Evolutionary conservation across 179 eudicot species (phyloP).

Genomic region (Spergularia azorica): DNA sequence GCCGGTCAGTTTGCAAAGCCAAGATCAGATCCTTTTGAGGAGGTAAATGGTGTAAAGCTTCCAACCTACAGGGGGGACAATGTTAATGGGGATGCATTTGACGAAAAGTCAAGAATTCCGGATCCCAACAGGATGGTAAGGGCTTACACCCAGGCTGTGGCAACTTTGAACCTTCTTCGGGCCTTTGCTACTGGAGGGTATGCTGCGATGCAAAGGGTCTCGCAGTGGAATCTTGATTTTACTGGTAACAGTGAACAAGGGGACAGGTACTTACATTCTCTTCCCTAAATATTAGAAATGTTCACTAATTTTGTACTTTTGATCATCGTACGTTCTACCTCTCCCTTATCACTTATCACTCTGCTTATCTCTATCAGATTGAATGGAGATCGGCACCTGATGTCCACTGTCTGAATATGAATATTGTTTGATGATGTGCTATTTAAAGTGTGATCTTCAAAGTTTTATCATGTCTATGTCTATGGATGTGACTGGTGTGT

Average conservation of each 20-base stretch:
- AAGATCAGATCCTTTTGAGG: slow-evolving; percentile 49
- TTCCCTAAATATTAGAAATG: neutral
- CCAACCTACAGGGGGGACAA: slow-evolving; percentile 54
- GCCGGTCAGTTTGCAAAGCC: slow-evolving; percentile 61
- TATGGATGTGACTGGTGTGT: neutral
- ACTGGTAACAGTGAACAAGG: slow-evolving; percentile 50
- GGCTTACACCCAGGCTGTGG: slow-evolving; percentile 47
- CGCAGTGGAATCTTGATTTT: slow-evolving; percentile 55
- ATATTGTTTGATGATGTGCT: too few species aligned
- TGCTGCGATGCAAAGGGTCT: slow-evolving; percentile 52
- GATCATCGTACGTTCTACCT: too few species aligned
- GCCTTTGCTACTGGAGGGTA: slow-evolving; percentile 56
- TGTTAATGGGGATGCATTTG: slow-evolving; percentile 45
- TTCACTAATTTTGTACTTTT: too few species aligned
- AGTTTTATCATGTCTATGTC: too few species aligned
- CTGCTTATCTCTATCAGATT: too few species aligned
- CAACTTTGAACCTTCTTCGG: slow-evolving; percentile 49
- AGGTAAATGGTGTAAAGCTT: slow-evolving; percentile 50
- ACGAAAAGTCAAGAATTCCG: slow-evolving; percentile 42
- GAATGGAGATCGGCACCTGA: too few species aligned
- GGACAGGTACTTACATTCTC: slow-evolving; percentile 31
- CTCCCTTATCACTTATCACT: too few species aligned
- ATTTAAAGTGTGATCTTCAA: too few species aligned
- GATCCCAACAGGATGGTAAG: slow-evolving; percentile 51
- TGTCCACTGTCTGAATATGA: too few species aligned